phyloP scores from a whole-genome alignment of 352 stramenopile genomes.

The Globisporangium camurandrum region DNA sequence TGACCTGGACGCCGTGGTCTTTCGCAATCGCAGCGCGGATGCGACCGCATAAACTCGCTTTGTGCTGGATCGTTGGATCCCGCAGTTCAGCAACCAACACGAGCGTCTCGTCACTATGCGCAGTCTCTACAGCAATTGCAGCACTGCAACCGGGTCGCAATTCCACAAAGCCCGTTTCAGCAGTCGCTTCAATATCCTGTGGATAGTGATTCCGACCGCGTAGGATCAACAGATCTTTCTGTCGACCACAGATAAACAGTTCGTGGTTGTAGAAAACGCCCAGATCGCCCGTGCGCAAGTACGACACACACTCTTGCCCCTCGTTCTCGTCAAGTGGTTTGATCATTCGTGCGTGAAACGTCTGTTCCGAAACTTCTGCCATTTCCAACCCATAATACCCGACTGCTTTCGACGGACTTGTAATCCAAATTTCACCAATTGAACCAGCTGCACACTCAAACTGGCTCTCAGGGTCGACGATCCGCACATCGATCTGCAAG shows the following conservation, averaged over 20 bases:
- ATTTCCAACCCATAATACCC: slow-evolving; percentile 90
- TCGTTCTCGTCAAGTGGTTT: slow-evolving; percentile 13
- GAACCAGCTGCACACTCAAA: slow-evolving; percentile 33
- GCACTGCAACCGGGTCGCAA: slow-evolving; percentile 93
- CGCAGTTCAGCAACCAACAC: slow-evolving; percentile 75
- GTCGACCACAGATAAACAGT: slow-evolving; percentile 96
- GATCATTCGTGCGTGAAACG: slow-evolving; percentile 86
- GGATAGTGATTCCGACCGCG: slow-evolving; percentile 99
- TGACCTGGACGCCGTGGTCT: slow-evolving; percentile 84
- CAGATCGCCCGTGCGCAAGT: slow-evolving; percentile 94
- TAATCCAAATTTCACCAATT: slow-evolving; percentile 88
- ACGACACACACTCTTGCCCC: slow-evolving; percentile 23
- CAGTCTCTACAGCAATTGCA: slow-evolving; percentile 83
- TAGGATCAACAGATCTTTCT: slow-evolving; percentile 99
- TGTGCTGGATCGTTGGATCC: slow-evolving; percentile 49
- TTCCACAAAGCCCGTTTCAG: slow-evolving; percentile 70
- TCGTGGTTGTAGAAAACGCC: slow-evolving; percentile 95
- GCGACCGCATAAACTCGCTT: slow-evolving; percentile 66
- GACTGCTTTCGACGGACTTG: slow-evolving; percentile 85
- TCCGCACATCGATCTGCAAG: slow-evolving; percentile 89
- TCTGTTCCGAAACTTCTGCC: slow-evolving; percentile 65
- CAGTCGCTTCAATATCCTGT: slow-evolving; percentile 96
- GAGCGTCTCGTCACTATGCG: slow-evolving; percentile 48
- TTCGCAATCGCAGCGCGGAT: slow-evolving; percentile 60
- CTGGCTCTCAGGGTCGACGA: slow-evolving; percentile 86